Evolutionary conservation across 2,329 filamentous ascomycete genomes (phyloP).

Genomic region (Byssoonygena ceratinophila): DNA sequence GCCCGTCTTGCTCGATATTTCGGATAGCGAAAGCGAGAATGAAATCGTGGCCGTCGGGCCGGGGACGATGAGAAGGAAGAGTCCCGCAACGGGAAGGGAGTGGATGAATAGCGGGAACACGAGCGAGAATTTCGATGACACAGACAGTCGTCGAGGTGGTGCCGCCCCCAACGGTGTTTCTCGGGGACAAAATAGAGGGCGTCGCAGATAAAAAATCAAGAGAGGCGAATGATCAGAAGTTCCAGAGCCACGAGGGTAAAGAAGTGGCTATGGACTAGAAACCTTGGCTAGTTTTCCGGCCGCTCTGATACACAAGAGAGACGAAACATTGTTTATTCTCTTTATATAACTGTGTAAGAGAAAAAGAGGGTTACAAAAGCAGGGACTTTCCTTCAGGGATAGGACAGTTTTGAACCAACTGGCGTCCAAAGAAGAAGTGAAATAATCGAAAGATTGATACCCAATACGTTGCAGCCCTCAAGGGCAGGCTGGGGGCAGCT

Average conservation of each 20-base stretch:
- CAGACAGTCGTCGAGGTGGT: constrained; percentile 15
- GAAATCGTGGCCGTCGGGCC: constrained; percentile 59
- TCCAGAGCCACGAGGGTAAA: neutral
- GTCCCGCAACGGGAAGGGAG: constrained; percentile 58
- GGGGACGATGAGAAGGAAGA: constrained; percentile 80
- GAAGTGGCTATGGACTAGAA: neutral
- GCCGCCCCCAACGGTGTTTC: constrained; percentile 13
- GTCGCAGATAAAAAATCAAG: constrained; percentile 25
- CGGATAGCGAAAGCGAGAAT: constrained; percentile 91
- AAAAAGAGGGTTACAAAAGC: too few relatives aligned
- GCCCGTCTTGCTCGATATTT: constrained; percentile 85
- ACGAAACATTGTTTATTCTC: neutral
- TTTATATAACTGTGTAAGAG: neutral
- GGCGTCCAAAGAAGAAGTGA: too few relatives aligned
- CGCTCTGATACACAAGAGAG: neutral
- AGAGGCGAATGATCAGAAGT: constrained; percentile 2
- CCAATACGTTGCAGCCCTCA: neutral
- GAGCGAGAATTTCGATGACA: constrained; percentile 23
- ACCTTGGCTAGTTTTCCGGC: neutral
- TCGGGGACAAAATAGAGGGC: constrained; percentile 21
- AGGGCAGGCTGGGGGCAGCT: neutral
- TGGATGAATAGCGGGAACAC: constrained; percentile 44
- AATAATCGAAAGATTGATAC: neutral
- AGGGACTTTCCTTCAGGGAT: neutral
- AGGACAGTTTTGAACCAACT: neutral